Evolutionary conservation across 306 rosid species (phyloP), one percentile per base, ranked within the genome.

Genomic region (Trifolium repens): DNA sequence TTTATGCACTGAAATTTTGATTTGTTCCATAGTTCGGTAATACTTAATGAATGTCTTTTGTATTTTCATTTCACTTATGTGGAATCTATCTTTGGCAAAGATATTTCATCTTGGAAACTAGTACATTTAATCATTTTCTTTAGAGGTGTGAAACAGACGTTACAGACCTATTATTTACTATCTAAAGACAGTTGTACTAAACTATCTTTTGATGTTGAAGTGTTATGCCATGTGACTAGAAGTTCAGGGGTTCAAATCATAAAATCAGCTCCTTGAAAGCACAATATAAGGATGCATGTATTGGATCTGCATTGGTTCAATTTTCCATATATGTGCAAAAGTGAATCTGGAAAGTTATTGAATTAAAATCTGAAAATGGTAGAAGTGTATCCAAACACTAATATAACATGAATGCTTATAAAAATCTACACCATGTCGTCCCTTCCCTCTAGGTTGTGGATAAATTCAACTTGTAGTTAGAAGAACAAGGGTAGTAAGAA

Each of bases 1-100:
- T 73, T 67, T 27, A 44, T 13, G 27, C 37, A 76, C 2, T 24
- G 19, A 59, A 44, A 35, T 60, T 77, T 72, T 68, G 26, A 17
- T 75, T 75, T 70, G 77, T 67, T 59, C 50, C 69, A 43, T 40
- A 55, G 39, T 75, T 64, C 50, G 64, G 64, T 71, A 37, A 70
- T 74, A 22, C 44, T 32, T 64, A 27, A 61, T 42, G 42, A 49
- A 40, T 59, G 24, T 70, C 61, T 74, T 71, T 14, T 4, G 10
- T 58, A 32, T 59, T 46, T 67, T 71, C 58, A 40, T 66, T 75
- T 53, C 73, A 17, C 83, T 58, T 72, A 54, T 61, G 44, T 47
- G 67, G 43, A 54, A 22, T 12, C 69, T 65, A 34, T 49, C 50
- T 66, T 71, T 39, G 69, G 73, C 67, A 75, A 67, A 60, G 43